A percentile compares a stretch with the other conserved stretches of the same genome.
Evolutionary conservation across 768 basidiomycete genomes (phyloP).

Genomic region (Hericium erinaceus): DNA sequence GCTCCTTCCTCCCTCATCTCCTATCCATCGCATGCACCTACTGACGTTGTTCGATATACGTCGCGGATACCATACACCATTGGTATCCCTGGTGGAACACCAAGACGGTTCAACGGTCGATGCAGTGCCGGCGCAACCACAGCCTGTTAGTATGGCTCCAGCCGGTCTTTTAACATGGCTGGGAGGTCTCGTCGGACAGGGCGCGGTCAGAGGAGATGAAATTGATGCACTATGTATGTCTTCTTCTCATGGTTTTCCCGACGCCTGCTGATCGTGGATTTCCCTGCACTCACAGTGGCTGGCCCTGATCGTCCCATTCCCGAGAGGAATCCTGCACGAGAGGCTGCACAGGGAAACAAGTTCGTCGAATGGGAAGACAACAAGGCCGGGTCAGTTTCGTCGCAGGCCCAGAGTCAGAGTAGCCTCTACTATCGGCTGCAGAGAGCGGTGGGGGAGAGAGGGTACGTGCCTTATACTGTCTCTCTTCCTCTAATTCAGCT

Average conservation of each 20-base stretch:
- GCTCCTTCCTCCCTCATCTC: slow-evolving; percentile 8
- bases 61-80: slow-evolving; percentile 39
- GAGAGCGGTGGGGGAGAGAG: slow-evolving; percentile 52
- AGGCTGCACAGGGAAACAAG: neutral
- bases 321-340: slow-evolving; percentile 17
- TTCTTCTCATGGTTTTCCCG: neutral
- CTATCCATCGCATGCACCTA: slow-evolving; percentile 33
- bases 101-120: slow-evolving; percentile 16
- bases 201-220: slow-evolving; percentile 45
- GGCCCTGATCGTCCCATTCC: slow-evolving; percentile 55
- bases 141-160: slow-evolving; percentile 52
- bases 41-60: slow-evolving; percentile 53
- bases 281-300: slow-evolving; percentile 37
- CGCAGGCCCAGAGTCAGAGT: slow-evolving; percentile 16
- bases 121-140: slow-evolving; percentile 45
- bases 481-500: neutral
- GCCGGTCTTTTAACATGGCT: slow-evolving; percentile 36
- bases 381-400: slow-evolving; percentile 8
- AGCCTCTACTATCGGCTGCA: slow-evolving; percentile 23
- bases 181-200: slow-evolving; percentile 33
- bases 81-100: slow-evolving; percentile 39
- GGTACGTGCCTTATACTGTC: slow-evolving; percentile 29
- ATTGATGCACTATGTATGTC: slow-evolving; percentile 49
- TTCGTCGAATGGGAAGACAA: slow-evolving; percentile 6
- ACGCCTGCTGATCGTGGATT: neutral